Conservation (phyloP, 1,139 yeast species). For the Groenewaldozyma sp. region DNA sequence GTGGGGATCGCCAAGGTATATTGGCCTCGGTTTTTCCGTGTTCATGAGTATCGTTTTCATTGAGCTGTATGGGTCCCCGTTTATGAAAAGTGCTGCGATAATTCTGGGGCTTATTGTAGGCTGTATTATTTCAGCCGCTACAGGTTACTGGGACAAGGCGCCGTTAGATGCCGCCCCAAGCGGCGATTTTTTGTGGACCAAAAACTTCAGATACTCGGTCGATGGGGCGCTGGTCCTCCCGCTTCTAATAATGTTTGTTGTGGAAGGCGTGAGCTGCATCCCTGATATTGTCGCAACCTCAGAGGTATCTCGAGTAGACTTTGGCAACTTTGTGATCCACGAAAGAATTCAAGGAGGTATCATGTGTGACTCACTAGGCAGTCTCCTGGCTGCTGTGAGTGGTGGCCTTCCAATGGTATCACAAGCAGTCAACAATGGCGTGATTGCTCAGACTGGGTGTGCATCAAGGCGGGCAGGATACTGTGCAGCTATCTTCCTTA, state of each 20-base stretch:
- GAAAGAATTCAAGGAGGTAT: conserved; percentile 6
- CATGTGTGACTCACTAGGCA: conserved; percentile 6
- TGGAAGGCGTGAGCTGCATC: conserved; percentile 7
- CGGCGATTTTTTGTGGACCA: conserved; percentile 6
- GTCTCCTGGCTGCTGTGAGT: conserved; percentile 6
- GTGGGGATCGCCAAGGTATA: conserved; percentile 6
- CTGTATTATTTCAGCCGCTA: conserved; percentile 4
- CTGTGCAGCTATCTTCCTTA: conserved; percentile 3
- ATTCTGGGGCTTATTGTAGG: conserved; percentile 6
- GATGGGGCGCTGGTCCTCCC: conserved; percentile 7
- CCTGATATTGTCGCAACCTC: conserved; percentile 7
- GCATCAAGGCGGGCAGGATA: conserved; percentile 5
- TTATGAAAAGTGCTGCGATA: conserved; percentile 5
- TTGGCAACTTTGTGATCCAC: conserved; percentile 3
- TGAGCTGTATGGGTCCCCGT: conserved; percentile 4
- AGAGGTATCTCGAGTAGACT: conserved; percentile 4
- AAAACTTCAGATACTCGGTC: conserved; percentile 5
- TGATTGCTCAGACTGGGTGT: conserved; percentile 4
- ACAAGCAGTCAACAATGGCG: conserved; percentile 7
- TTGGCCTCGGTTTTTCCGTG: conserved; percentile 5
- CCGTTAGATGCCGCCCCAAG: conserved; percentile 4
- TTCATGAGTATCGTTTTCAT: conserved; percentile 4
- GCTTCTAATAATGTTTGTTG: conserved; percentile 5
- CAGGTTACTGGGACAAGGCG: conserved; percentile 5
- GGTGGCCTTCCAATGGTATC: conserved; percentile 8